Conservation (phyloP, 441 rosid genomes). For the Jatropha podagrica region DNA sequence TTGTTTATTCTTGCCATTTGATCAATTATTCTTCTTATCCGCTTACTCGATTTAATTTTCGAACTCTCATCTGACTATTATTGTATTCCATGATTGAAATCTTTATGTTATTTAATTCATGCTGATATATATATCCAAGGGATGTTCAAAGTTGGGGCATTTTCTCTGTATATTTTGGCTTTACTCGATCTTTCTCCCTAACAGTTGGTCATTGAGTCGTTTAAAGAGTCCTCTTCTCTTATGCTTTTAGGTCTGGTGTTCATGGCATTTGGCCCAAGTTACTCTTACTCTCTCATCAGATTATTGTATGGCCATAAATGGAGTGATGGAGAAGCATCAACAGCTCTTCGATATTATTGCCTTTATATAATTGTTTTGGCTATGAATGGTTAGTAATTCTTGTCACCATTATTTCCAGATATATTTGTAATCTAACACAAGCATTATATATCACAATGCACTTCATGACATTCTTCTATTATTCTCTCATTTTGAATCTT, state of each 20-base stretch:
- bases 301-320: constrained; percentile 82
- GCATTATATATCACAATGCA: neutral
- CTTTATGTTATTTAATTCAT: neutral
- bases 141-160: neutral
- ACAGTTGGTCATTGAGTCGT: neutral
- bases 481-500: constrained; percentile 2
- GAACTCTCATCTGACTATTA: neutral
- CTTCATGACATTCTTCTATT: neutral
- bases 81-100: neutral
- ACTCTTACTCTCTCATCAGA: constrained; percentile 87
- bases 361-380: constrained; percentile 81
- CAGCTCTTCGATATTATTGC: constrained; percentile 78
- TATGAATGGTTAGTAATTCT: constrained; percentile 70
- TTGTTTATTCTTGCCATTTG: neutral
- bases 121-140: neutral
- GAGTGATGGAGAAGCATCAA: constrained; percentile 95
- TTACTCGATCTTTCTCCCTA: neutral
- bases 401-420: constrained; percentile 4
- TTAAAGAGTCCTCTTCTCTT: constrained; percentile 9
- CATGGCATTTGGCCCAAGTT: constrained; percentile 96
- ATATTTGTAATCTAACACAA: neutral
- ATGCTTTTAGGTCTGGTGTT: constrained; percentile 66
- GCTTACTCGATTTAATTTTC: constrained; percentile 2
- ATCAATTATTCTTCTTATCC: neutral
- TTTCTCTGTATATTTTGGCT: neutral